These are phyloP conservation scores for Quercus berberidifolia DNA, from an alignment of 306 rosid genomes.

Conservation along the genomic window DNA sequence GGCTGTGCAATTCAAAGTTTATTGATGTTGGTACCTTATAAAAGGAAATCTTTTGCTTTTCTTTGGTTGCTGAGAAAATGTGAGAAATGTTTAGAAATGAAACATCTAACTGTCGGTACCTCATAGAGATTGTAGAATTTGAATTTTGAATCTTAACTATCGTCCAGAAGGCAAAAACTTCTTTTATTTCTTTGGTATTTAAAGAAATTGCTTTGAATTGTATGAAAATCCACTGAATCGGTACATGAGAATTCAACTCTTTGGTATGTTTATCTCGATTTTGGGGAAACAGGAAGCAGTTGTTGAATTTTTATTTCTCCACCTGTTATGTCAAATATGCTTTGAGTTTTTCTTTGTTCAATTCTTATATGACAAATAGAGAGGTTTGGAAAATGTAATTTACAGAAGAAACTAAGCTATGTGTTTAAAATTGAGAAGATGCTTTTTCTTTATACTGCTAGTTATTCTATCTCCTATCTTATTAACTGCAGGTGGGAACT, in stretches of 20 bases:
- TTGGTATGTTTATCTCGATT: no score
- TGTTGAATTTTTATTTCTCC: no score
- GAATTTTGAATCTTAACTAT: no score
- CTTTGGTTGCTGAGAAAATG: not conserved
- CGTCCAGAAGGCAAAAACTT: no score
- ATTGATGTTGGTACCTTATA: not conserved
- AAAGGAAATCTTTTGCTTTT: no score
- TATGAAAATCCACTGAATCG: no score
- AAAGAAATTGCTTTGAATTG: no score
- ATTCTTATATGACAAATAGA: not conserved
- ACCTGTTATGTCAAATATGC: not conserved
- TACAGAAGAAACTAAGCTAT: not conserved
- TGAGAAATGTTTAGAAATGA: not conserved
- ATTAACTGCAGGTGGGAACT: constrained; percentile 67
- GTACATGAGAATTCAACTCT: no score
- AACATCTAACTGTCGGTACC: not conserved
- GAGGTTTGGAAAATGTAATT: not conserved
- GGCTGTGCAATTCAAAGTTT: not conserved
- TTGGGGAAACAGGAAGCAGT: no score
- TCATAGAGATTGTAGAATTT: no score
- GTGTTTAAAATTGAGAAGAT: not conserved
- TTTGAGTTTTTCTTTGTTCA: not conserved
- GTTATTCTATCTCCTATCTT: not conserved
- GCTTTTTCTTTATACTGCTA: not conserved
- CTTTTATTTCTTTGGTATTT: no score